phyloP scores from a whole-genome alignment of 192 early-diverging fungal genomes.

The Coemansia sp. region DNA sequence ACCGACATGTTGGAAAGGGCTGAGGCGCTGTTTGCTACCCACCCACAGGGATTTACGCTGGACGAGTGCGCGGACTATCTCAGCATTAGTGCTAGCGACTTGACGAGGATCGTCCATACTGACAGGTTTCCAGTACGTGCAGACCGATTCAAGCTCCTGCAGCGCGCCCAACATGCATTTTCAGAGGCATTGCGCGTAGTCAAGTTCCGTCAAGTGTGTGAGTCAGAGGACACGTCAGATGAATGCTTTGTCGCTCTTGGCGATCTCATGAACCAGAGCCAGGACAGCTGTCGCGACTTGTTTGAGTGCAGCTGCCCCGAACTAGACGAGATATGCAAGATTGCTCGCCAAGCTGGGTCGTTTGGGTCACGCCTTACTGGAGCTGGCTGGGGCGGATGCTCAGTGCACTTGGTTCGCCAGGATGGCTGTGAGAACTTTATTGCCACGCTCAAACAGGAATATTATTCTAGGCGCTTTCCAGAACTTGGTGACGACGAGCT shows the following conservation, averaged over 20 bases:
- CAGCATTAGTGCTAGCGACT: slow-evolving; percentile 10
- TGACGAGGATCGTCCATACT: slow-evolving; percentile 46
- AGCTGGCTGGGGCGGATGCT: slow-evolving; percentile 93
- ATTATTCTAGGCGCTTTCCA: slow-evolving; percentile 62
- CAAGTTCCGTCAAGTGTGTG: slow-evolving; percentile 35
- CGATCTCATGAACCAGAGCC: slow-evolving; percentile 89
- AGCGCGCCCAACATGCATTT: slow-evolving; percentile 84
- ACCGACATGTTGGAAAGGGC: slow-evolving; percentile 25
- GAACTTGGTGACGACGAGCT: slow-evolving; percentile 52
- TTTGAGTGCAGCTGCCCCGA: slow-evolving; percentile 87
- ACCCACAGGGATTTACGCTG: slow-evolving; percentile 37
- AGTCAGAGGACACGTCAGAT: neutral
- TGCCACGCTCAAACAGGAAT: slow-evolving; percentile 63
- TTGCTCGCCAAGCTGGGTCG: slow-evolving; percentile 71
- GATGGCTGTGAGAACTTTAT: slow-evolving; percentile 67
- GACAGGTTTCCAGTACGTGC: slow-evolving; percentile 59
- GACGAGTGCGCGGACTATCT: slow-evolving; percentile 17
- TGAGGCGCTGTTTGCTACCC: slow-evolving; percentile 17
- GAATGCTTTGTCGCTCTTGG: slow-evolving; percentile 40
- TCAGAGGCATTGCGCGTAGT: slow-evolving; percentile 76
- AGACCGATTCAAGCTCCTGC: slow-evolving; percentile 72
- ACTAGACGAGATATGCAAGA: slow-evolving; percentile 72
- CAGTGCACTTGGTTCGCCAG: slow-evolving; percentile 76
- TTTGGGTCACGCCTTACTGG: slow-evolving; percentile 87
- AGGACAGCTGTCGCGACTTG: slow-evolving; percentile 75